phyloP scores from a whole-genome alignment of 2,329 filamentous ascomycete genomes.

The Trichoderma sp. region DNA sequence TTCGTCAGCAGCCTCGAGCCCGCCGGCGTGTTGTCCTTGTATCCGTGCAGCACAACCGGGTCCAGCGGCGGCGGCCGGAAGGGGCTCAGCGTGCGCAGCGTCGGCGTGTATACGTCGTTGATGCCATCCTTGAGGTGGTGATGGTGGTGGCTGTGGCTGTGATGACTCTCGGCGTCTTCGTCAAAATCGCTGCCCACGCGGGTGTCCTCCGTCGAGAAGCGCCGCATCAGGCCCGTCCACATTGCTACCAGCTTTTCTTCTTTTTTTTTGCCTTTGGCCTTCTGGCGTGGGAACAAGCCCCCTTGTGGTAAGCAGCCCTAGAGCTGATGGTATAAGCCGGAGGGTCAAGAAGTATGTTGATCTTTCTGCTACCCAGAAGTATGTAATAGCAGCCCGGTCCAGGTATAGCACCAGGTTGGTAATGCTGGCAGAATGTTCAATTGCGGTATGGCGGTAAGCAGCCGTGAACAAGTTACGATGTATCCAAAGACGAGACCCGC shows the following conservation, averaged over 20 bases:
- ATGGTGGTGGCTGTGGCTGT: conserved; percentile 4
- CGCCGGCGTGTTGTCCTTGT: conserved; percentile 56
- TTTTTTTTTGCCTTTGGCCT: neutral
- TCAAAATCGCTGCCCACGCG: conserved; percentile 32
- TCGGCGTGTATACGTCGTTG: conserved; percentile 55
- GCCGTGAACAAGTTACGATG: conserved; percentile 1
- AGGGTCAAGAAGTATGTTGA: neutral
- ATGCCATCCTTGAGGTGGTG: conserved; percentile 44
- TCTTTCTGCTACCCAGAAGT: neutral
- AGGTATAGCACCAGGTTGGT: neutral
- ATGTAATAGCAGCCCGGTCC: neutral
- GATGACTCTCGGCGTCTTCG: conserved; percentile 24
- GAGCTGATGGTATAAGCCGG: neutral
- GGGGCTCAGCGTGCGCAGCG: conserved; percentile 63
- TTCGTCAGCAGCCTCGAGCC: conserved; percentile 66
- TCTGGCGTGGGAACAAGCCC: neutral
- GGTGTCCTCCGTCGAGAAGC: conserved; percentile 55
- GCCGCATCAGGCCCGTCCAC: conserved; percentile 65
- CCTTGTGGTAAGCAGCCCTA: neutral
- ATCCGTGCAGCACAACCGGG: conserved; percentile 69
- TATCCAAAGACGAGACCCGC: conserved; percentile 18
- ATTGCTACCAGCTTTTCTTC: conserved; percentile 29
- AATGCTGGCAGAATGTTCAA: neutral
- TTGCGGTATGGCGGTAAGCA: neutral
- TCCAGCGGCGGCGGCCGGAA: conserved; percentile 88